Percentiles rank a stretch among this genome's conserved stretches.
Evolutionary conservation across 2,329 filamentous ascomycete genomes (phyloP).

Genomic region (Lanzia echinophila): DNA sequence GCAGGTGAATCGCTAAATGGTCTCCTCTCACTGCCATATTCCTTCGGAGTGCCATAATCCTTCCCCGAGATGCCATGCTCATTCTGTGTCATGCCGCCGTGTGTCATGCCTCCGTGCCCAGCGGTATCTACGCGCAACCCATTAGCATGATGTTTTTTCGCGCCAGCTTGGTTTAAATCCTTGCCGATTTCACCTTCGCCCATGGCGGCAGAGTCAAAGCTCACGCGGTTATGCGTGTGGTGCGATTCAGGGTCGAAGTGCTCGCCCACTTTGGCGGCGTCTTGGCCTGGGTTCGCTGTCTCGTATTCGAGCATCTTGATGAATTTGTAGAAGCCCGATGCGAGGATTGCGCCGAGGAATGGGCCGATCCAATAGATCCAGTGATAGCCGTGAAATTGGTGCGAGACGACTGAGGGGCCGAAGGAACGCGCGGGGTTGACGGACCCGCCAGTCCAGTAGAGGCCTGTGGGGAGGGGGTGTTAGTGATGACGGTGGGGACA

Average conservation of each 20-base stretch:
- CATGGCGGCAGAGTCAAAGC: neutral
- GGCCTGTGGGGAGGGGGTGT: neutral
- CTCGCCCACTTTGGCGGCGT: constrained; percentile 3
- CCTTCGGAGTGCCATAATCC: neutral
- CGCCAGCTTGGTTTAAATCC: neutral
- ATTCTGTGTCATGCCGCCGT: neutral
- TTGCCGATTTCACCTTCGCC: neutral
- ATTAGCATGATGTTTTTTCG: neutral
- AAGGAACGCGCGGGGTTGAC: constrained; percentile 32
- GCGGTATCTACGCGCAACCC: neutral
- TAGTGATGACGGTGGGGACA: neutral
- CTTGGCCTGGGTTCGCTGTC: constrained; percentile 35
- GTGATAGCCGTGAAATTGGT: constrained; percentile 37
- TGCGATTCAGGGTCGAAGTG: neutral
- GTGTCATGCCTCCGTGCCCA: neutral
- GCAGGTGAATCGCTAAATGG: constrained; percentile 16
- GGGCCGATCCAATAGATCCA: constrained; percentile 48
- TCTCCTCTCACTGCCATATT: constrained; percentile 1
- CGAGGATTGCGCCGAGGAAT: constrained; percentile 41
- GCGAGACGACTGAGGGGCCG: constrained; percentile 39
- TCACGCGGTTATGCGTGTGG: neutral
- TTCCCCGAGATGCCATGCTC: neutral
- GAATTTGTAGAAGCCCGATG: constrained; percentile 42
- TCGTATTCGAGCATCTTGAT: constrained; percentile 46
- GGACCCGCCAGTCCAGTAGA: neutral